phyloP scores from a whole-genome alignment of 257 asterid genomes.

The Euphrasia confusa region DNA sequence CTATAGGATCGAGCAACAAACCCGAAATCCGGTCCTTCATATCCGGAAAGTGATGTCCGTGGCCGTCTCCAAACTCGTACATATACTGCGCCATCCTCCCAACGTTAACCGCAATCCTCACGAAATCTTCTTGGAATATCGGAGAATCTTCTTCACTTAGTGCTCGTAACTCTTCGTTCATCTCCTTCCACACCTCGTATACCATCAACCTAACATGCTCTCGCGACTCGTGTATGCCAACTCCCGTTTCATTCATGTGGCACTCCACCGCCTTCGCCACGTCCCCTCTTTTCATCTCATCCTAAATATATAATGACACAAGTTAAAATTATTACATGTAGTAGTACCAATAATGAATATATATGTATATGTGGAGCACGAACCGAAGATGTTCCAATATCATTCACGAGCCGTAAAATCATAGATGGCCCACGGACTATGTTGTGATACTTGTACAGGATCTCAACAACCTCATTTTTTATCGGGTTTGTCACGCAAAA shows the following conservation, averaged over 20 bases:
- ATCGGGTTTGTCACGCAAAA: conserved; percentile 25
- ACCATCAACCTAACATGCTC: background rate
- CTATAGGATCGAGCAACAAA: too few species aligned
- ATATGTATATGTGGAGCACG: background rate
- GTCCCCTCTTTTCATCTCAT: conserved; percentile 27
- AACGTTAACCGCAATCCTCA: too few species aligned
- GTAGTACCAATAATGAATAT: background rate
- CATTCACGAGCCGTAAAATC: conserved; percentile 31
- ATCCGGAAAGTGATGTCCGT: too few species aligned
- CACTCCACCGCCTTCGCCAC: conserved; percentile 29
- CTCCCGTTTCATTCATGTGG: conserved; percentile 10
- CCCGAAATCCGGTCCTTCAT: too few species aligned
- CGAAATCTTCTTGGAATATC: too few species aligned
- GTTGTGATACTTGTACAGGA: conserved; percentile 16
- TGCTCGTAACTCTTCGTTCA: conserved; percentile 2
- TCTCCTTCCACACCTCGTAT: conserved; percentile 18
- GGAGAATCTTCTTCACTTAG: background rate
- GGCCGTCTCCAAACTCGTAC: too few species aligned
- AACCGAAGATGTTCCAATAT: conserved; percentile 40
- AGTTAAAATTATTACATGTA: too few species aligned
- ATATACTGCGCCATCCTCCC: too few species aligned
- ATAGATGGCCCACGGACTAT: conserved; percentile 26
- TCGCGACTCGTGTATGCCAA: background rate
- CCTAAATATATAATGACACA: background rate
- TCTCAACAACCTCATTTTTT: background rate